phyloP scores from a whole-genome alignment of 140 eudicot species.

The Anethum foeniculum region DNA sequence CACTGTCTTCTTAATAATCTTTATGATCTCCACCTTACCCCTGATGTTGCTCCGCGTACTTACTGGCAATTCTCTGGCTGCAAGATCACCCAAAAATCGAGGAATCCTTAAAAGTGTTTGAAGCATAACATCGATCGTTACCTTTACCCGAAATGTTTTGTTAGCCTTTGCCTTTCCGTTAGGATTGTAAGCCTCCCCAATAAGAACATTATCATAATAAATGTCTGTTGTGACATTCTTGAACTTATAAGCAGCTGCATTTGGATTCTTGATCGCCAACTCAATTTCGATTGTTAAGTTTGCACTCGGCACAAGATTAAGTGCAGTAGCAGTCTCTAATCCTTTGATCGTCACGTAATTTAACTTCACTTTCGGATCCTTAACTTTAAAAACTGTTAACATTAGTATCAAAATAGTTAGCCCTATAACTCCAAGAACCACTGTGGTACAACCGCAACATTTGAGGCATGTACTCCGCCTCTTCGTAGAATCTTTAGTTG shows the following conservation, averaged over 20 bases:
- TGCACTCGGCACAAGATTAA: neutral
- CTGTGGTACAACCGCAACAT: slow-evolving; percentile 46
- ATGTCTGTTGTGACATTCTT: slow-evolving; percentile 29
- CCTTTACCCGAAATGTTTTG: slow-evolving; percentile 31
- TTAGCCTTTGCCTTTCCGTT: slow-evolving; percentile 41
- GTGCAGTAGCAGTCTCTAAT: slow-evolving; percentile 4
- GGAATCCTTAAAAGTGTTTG: slow-evolving; percentile 13
- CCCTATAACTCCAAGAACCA: slow-evolving; percentile 24
- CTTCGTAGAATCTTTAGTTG: slow-evolving; percentile 3
- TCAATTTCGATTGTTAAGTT: slow-evolving; percentile 44
- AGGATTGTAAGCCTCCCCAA: slow-evolving; percentile 42
- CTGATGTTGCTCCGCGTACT: slow-evolving; percentile 28
- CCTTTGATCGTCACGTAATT: slow-evolving; percentile 38
- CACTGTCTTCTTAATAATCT: slow-evolving; percentile 29
- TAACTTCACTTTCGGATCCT: slow-evolving; percentile 38
- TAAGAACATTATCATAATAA: slow-evolving; percentile 31
- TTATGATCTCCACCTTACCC: slow-evolving; percentile 43
- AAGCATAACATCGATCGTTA: slow-evolving; percentile 26
- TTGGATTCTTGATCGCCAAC: slow-evolving; percentile 54
- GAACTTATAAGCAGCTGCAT: slow-evolving; percentile 52
- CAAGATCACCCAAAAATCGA: slow-evolving; percentile 37
- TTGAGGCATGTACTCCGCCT: slow-evolving; percentile 21
- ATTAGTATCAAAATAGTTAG: slow-evolving; percentile 33
- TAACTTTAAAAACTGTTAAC: slow-evolving; percentile 43
- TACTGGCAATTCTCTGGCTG: slow-evolving; percentile 24